Percentiles rank a stretch among this genome's conserved stretches.
phyloP scores from a whole-genome alignment of 177 flowering plant genomes.

The Telopea speciosissima region DNA sequence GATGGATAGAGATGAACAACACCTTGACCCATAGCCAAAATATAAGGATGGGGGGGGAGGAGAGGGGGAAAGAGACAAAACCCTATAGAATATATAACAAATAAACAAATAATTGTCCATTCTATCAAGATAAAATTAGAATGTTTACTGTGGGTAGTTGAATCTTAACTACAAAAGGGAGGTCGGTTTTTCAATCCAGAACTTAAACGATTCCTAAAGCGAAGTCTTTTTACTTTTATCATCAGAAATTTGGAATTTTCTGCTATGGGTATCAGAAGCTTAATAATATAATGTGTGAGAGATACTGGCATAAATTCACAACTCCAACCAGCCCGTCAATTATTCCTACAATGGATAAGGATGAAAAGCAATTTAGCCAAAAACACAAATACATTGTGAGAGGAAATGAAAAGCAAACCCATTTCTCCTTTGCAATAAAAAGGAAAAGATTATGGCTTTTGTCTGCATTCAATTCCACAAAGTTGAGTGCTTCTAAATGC shows the following conservation, averaged over 20 bases:
- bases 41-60: background rate
- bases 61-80: background rate
- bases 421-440: no score
- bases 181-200: background rate
- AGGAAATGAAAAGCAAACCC: background rate
- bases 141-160: background rate
- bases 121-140: background rate
- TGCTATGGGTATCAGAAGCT: slow-evolving; percentile 23
- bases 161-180: background rate
- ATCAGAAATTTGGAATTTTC: slow-evolving; percentile 12
- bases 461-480: background rate
- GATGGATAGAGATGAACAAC: slow-evolving; percentile 34
- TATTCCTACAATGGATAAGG: slow-evolving; percentile 26
- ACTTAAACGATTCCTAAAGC: slow-evolving; percentile 7
- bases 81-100: background rate
- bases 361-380: slow-evolving; percentile 8
- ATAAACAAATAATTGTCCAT: background rate
- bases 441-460: background rate
- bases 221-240: background rate
- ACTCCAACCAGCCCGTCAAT: slow-evolving; percentile 11
- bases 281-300: slow-evolving; percentile 21
- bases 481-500: background rate
- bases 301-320: slow-evolving; percentile 31
- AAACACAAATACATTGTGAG: background rate
- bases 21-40: slow-evolving; percentile 24